phyloP scores from a whole-genome alignment of 23 red algal genomes.

The Chondrus crispus region DNA sequence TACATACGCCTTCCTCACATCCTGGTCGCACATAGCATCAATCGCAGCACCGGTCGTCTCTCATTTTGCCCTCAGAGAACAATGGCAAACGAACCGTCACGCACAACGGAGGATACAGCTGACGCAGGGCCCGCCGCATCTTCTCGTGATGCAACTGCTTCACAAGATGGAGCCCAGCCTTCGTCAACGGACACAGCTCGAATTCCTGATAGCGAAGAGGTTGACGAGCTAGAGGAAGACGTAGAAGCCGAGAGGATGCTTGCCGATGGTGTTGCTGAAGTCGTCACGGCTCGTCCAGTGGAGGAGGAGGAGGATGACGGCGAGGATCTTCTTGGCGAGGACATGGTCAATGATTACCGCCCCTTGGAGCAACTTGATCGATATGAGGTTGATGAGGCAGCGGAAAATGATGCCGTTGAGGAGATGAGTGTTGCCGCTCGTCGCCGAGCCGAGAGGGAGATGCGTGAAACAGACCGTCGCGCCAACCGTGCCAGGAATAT shows the following conservation, averaged over 20 bases:
- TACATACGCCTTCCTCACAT: too few species aligned
- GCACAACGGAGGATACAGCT: not conserved
- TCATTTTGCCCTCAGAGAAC: not conserved
- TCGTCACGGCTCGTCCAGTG: not conserved
- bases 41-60: too few species aligned
- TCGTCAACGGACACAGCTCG: not conserved
- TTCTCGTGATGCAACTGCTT: not conserved
- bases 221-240: not conserved
- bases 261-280: not conserved
- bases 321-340: slow-evolving; percentile 93
- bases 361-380: slow-evolving; percentile 69
- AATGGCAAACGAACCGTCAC: not conserved
- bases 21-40: too few species aligned
- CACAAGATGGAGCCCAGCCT: not conserved
- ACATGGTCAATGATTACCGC: slow-evolving; percentile 93
- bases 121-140: not conserved
- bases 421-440: slow-evolving; percentile 52
- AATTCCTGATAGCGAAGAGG: not conserved
- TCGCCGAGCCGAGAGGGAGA: slow-evolving; percentile 65
- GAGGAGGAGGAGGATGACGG: slow-evolving; percentile 88
- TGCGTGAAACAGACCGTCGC: slow-evolving; percentile 35
- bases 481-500: not conserved
- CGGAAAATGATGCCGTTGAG: slow-evolving; percentile 76
- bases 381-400: slow-evolving; percentile 84
- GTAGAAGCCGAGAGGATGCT: not conserved